phyloP scores from a whole-genome alignment of 2,329 filamentous ascomycete genomes.

The Amauroascus verrucosus region DNA sequence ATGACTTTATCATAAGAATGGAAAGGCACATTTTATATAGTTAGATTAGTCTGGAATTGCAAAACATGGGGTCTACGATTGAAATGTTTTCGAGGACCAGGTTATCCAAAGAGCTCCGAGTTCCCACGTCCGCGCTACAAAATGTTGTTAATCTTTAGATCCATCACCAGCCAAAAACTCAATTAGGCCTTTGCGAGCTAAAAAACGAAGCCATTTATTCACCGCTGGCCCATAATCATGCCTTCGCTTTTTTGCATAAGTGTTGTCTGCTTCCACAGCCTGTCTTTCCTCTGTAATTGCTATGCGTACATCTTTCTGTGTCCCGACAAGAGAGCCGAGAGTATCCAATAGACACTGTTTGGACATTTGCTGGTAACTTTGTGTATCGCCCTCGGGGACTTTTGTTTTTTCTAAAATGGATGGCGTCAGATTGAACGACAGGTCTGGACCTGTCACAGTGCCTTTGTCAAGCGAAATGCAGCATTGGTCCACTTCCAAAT shows the following conservation, averaged over 20 bases:
- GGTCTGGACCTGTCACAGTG: constrained; percentile 28
- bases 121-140: no score
- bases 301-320: constrained; percentile 26
- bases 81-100: no score
- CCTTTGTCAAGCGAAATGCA: constrained; percentile 15
- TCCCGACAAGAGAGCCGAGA: constrained; percentile 22
- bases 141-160: background rate
- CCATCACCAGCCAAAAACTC: constrained; percentile 19
- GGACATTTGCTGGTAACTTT: constrained; percentile 16
- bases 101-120: no score
- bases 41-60: no score
- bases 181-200: constrained; percentile 58
- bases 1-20: no score
- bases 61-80: no score
- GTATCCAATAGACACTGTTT: constrained; percentile 26
- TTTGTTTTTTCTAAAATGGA: constrained; percentile 27
- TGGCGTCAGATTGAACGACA: constrained; percentile 28
- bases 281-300: constrained; percentile 35
- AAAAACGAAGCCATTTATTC: constrained; percentile 56
- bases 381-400: constrained; percentile 20
- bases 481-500: background rate
- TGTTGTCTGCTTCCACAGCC: constrained; percentile 30
- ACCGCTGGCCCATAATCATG: constrained; percentile 61
- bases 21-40: no score
- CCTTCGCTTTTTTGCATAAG: constrained; percentile 33